Percentiles rank a stretch among this genome's conserved stretches.
Evolutionary conservation across 257 asterid genomes (phyloP).

Genomic region (Striga asiatica): DNA sequence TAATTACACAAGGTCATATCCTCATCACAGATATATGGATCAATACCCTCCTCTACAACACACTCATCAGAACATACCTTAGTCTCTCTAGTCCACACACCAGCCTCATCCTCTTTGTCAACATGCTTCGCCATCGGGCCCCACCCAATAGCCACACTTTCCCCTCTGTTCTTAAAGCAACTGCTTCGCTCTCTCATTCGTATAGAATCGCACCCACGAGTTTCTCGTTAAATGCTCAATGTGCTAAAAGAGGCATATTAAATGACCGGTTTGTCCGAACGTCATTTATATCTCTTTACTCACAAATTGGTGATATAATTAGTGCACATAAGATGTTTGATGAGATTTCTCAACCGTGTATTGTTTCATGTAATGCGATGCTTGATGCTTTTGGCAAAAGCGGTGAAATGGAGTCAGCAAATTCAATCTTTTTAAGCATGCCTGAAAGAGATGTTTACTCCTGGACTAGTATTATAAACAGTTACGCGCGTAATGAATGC

Average conservation of each 20-base stretch:
- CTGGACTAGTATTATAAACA: slow-evolving; percentile 78
- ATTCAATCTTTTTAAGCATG: slow-evolving; percentile 42
- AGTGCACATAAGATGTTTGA: slow-evolving; percentile 54
- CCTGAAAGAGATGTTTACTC: slow-evolving; percentile 53
- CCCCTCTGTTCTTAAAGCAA: slow-evolving; percentile 62
- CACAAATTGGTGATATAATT: slow-evolving; percentile 28
- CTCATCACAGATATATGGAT: slow-evolving; percentile 47
- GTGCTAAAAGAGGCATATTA: slow-evolving; percentile 51
- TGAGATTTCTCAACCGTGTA: slow-evolving; percentile 51
- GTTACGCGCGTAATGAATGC: slow-evolving; percentile 38
- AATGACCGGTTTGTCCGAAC: slow-evolving; percentile 65
- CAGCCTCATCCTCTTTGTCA: slow-evolving; percentile 41
- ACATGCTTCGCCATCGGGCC: slow-evolving; percentile 61
- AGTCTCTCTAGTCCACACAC: slow-evolving; percentile 31
- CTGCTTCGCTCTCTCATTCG: slow-evolving; percentile 24
- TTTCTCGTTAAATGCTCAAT: slow-evolving; percentile 45
- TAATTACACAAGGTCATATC: slow-evolving; percentile 47
- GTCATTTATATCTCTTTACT: slow-evolving; percentile 44
- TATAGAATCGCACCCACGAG: slow-evolving; percentile 21
- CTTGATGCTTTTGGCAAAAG: slow-evolving; percentile 58
- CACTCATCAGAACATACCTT: slow-evolving; percentile 61
- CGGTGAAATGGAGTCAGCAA: slow-evolving; percentile 49
- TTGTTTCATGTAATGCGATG: slow-evolving; percentile 61
- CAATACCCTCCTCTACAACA: slow-evolving; percentile 69
- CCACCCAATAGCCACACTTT: slow-evolving; percentile 72